Base-by-base conservation (phyloP, 306 rosid genomes). In the Vigna unguiculata region DNA sequence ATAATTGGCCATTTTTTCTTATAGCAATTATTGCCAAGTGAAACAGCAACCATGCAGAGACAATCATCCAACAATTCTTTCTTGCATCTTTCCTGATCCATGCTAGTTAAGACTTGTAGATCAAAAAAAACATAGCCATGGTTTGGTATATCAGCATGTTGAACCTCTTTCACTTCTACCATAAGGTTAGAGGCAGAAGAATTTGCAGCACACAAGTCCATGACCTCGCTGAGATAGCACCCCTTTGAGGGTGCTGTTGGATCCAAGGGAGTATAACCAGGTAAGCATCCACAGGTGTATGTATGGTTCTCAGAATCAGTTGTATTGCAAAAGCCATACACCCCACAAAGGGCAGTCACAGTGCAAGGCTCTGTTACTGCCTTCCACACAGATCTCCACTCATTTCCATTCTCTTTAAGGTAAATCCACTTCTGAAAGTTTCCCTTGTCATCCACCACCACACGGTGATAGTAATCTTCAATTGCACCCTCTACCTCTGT, bases 291-390 rank as follows among this genome's bases (percentile, higher is more conserved):
- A 49, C 87, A 86, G 8, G 4, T 69, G 21, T 57, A 41, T 5
- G 11, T 45, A 7, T 34, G 13, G 21, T 70, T 54, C 38, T 79
- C 86, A 68, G 70, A 47, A 41, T 52, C 86, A 69, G 47, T n/a
- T 47, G 81, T 25, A 32, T 70, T 72, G 79, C 86, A 86, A 77
- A 80, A 77, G 1, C 89, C 83, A 77, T 71, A 76, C 9, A 69
- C 81, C 57, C 87, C 89, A 72, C 89, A 86, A 72, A 86, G 74
- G n/a, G 25, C 75, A 54, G 15, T 69, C 81, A 83, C 87, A 1
- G 22, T 14, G 71, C 87, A 83, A 5, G 89, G 87, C 17, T 64
- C n/a, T 36, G 36, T 25, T 54, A 80, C 9, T 8, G 78, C 71
- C 17, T 60, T 1, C 86, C 87, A 86, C 13, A 55, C 40, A 14